Conservation (phyloP, 371 early-diverging fungal species). For the Chytridium lagenaria region DNA sequence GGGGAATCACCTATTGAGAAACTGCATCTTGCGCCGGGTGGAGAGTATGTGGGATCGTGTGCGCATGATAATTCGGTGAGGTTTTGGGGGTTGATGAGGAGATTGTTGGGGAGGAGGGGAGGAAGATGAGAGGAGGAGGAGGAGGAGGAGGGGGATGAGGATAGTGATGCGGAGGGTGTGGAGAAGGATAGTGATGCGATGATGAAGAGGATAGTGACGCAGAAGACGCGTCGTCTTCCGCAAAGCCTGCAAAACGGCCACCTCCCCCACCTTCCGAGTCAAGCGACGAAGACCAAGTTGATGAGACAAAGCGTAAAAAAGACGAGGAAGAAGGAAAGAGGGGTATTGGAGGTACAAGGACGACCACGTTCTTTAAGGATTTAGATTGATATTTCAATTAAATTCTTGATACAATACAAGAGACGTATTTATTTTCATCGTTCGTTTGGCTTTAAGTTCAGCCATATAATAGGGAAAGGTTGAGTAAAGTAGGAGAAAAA, state of each 20-base stretch:
- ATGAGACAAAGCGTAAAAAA: background rate
- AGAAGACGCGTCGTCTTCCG: background rate
- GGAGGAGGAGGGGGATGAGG: conserved; percentile 28
- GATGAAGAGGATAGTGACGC: conserved; percentile 10
- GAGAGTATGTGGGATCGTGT: conserved; percentile 72
- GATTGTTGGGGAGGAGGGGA: conserved; percentile 9
- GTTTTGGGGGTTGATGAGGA: conserved; percentile 77
- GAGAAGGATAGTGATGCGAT: conserved; percentile 14
- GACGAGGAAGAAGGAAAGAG: conserved; percentile 21
- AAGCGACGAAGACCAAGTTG: background rate
- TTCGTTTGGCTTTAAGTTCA: too few species aligned
- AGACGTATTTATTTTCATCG: too few species aligned
- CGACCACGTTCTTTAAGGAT: conserved; percentile 2
- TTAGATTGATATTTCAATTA: background rate
- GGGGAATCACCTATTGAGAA: conserved; percentile 84
- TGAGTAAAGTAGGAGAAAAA: too few species aligned
- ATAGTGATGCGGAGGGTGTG: conserved; percentile 23
- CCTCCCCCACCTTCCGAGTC: background rate
- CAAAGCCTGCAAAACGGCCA: background rate
- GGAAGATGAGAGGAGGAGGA: conserved; percentile 34
- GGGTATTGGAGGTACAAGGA: background rate
- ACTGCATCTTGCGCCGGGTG: conserved; percentile 68
- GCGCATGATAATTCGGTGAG: conserved; percentile 85
- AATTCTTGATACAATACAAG: too few species aligned
- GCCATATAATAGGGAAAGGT: too few species aligned